Percentiles rank a stretch among this genome's conserved stretches.
Evolutionary conservation across 768 basidiomycete genomes (phyloP).

Genomic region (Serpula lacrymans): DNA sequence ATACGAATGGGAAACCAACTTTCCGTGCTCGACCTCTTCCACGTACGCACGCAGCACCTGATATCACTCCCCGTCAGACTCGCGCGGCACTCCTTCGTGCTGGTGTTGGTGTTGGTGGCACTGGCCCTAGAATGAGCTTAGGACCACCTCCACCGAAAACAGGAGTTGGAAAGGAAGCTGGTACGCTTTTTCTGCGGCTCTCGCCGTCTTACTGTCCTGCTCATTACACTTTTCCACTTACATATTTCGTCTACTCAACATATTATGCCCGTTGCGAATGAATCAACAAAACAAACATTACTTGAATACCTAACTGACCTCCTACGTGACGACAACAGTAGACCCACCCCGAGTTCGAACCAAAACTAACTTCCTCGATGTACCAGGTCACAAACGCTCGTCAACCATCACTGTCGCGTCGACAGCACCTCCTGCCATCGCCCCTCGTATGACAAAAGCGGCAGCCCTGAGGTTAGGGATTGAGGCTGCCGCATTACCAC

Average conservation of each 20-base stretch:
- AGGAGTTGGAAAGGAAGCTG: conserved; percentile 58
- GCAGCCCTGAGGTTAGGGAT: conserved; percentile 66
- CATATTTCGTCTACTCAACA: too few species aligned
- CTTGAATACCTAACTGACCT: too few species aligned
- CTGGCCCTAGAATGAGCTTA: too few species aligned
- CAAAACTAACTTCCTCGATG: conserved; percentile 76
- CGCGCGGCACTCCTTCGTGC: conserved; percentile 72
- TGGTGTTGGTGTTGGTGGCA: conserved; percentile 45
- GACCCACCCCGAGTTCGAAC: too few species aligned
- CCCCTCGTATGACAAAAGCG: conserved; percentile 75
- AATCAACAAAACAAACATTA: too few species aligned
- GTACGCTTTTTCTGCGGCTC: too few species aligned
- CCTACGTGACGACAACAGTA: too few species aligned
- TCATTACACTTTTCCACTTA: too few species aligned
- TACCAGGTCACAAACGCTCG: conserved; percentile 78
- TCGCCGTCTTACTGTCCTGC: too few species aligned
- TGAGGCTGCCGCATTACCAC: conserved; percentile 34
- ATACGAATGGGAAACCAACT: conserved; percentile 42
- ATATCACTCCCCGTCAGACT: conserved; percentile 75
- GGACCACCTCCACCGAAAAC: conserved; percentile 13
- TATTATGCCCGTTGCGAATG: too few species aligned
- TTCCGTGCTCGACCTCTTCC: conserved; percentile 74
- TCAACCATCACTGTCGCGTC: conserved; percentile 70
- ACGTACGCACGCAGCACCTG: conserved; percentile 53
- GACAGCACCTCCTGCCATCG: conserved; percentile 66